phyloP scores from a whole-genome alignment of 345 rosid species.

The Kandelia obovata region DNA sequence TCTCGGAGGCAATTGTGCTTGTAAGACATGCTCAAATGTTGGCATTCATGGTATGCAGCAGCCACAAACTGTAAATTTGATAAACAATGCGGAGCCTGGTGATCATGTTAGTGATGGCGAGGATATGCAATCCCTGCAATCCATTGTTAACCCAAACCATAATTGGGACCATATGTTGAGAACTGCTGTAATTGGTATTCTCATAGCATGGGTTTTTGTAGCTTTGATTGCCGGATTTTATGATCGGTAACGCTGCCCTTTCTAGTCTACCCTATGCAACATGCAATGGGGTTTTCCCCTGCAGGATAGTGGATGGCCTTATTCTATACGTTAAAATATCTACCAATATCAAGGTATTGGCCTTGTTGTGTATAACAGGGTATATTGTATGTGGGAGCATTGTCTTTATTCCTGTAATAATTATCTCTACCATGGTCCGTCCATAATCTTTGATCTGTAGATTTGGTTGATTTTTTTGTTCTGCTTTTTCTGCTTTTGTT shows the following conservation, averaged over 20 bases:
- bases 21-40: slow-evolving; percentile 53
- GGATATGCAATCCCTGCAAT: slow-evolving; percentile 23
- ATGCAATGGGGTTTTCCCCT: neutral
- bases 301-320: neutral
- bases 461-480: too few species aligned
- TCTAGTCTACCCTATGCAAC: slow-evolving; percentile 24
- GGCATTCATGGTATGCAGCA: slow-evolving; percentile 12
- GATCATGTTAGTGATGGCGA: slow-evolving; percentile 27
- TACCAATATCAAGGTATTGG: neutral
- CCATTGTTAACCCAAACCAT: slow-evolving; percentile 30
- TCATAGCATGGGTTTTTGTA: slow-evolving; percentile 59
- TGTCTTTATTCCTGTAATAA: too few species aligned
- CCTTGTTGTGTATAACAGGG: neutral
- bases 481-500: too few species aligned
- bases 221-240: slow-evolving; percentile 52
- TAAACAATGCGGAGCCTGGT: slow-evolving; percentile 14
- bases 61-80: slow-evolving; percentile 20
- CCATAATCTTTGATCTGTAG: too few species aligned
- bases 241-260: slow-evolving; percentile 60
- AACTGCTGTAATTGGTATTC: slow-evolving; percentile 54
- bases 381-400: neutral
- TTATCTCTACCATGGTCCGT: too few species aligned
- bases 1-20: slow-evolving; percentile 79
- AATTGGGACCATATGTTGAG: slow-evolving; percentile 51
- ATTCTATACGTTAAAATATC: neutral